These are phyloP conservation scores for Globomyces pollinis-pini DNA, from an alignment of 192 early-diverging fungal species.

Conservation along the genomic window DNA sequence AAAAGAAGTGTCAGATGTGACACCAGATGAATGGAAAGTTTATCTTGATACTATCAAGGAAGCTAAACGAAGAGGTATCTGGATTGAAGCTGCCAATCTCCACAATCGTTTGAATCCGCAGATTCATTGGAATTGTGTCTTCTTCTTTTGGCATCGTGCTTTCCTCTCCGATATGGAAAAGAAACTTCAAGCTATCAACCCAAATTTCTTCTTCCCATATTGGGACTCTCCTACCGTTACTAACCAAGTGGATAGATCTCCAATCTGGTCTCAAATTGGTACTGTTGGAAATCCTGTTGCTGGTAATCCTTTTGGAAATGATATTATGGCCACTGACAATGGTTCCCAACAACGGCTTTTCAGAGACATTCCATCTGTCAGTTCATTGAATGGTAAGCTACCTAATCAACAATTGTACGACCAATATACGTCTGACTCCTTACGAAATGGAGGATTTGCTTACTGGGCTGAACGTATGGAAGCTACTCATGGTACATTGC, in stretches of 20 bases:
- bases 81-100: neutral
- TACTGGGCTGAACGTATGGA: neutral
- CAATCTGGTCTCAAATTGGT: neutral
- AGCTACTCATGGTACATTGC: neutral
- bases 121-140: constrained; percentile 1
- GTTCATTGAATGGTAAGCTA: neutral
- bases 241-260: neutral
- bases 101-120: neutral
- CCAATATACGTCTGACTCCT: neutral
- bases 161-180: neutral
- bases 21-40: neutral
- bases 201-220: constrained; percentile 10
- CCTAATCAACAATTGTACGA: neutral
- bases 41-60: constrained; percentile 1
- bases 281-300: neutral
- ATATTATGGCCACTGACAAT: neutral
- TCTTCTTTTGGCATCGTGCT: constrained; percentile 7
- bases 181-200: constrained; percentile 8
- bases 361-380: neutral
- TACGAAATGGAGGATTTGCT: neutral
- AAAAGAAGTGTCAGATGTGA: constrained; percentile 5
- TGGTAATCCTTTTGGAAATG: neutral
- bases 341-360: neutral
- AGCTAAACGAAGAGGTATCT: neutral
- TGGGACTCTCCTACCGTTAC: neutral